Base-by-base conservation (phyloP, 371 early-diverging fungal genomes). In the Caulochytrium protostelioides region DNA sequence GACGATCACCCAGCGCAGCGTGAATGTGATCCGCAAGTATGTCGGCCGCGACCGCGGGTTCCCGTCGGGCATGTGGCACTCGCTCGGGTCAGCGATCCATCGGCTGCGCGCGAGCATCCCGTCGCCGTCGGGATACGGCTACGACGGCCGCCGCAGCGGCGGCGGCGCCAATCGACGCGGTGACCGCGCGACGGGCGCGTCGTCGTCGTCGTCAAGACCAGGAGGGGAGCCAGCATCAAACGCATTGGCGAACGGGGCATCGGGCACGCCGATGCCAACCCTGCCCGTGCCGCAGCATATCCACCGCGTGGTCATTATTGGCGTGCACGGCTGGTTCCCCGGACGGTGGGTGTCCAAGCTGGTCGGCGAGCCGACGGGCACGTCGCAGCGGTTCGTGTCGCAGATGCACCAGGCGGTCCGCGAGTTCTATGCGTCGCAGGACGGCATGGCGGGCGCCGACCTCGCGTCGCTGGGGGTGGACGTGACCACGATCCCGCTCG, bases 271-370 rank as follows among this genome's bases (percentile, higher is more conserved):
- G 30, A 30, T 12, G 30, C 6, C 6, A 13, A 30, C 7, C 14
- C 7, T 8, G n/a, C 6, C 6, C 7, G n/a, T 7, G 16, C 4
- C 21, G 22, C 4, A 4, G 32, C n/a, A n/a, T n/a, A n/a, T 35
- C 19, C 2, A 12, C 12, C 21, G 9, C 1, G 51, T 77, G 12
- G 72, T 57, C 0, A 54, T 80, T 6, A 42, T 80, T 19, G 81
- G 81, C 6, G 61, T 87, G 1, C 89, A 87, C 39, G 89, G 86
- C 0, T 86, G 86, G 86, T 84, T 79, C 47, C 86, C 86, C 44
- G 62, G 56, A 17, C 22, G 37, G 28, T 53, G 70, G 27, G 69
- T 22, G 4, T 17, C 6, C 10, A 59, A 40, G 34, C 68, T 90
- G 26, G 65, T 84, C 17, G 91, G 91, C 1, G 83, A 83, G 41